Base-by-base conservation (phyloP, 2,329 filamentous ascomycete species). In the Fusarium sp. region DNA sequence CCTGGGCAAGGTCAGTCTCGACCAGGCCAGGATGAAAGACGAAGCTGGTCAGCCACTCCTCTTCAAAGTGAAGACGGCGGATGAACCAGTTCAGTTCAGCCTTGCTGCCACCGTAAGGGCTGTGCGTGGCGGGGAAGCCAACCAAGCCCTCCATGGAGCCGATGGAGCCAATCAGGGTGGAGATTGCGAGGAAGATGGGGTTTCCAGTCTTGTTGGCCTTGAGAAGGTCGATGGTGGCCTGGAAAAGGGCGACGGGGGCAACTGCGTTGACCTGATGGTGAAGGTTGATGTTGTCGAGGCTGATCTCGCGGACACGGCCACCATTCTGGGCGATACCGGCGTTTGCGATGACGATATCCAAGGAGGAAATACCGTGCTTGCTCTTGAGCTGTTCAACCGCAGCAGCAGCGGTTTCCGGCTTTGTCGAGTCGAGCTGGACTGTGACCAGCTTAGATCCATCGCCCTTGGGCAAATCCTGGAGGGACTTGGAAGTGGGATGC, bases 1-100 rank as follows among this genome's bases (percentile, higher is more conserved):
- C 47, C 0, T 10, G 9, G 15, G 47, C 47, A 14, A 52, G 47
- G 7, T 52, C 47, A 17, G 47, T 52, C 52, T 56, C 52, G 4
- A 74, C 71, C 37, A 73, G 15, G 12, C 71, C 71, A 0, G 69
- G 71, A 20, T 72, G 69, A 15, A 73, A 43, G 15, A 63, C 63
- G 4, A 67, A 63, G 30, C 43, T 65, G 12, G 70, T 78, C 27
- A 79, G 58, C 78, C 78, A 80, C 0, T 68, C 61, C 70, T 80
- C 75, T 37, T 79, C 78, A 25, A 75, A 68, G 66, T 73, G 70
- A 17, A 77, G 73, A 4, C 58, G 59, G 60, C 59, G 65, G 58
- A 67, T 37, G 40, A 75, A 47, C 68, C 64, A 70, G 65, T 76
- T 66, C 27, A 78, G 54, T 25, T 66, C 56, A 32, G 72, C 52